Evolutionary conservation across 345 rosid genomes (phyloP).

Genomic region (Orychophragmus violaceus): DNA sequence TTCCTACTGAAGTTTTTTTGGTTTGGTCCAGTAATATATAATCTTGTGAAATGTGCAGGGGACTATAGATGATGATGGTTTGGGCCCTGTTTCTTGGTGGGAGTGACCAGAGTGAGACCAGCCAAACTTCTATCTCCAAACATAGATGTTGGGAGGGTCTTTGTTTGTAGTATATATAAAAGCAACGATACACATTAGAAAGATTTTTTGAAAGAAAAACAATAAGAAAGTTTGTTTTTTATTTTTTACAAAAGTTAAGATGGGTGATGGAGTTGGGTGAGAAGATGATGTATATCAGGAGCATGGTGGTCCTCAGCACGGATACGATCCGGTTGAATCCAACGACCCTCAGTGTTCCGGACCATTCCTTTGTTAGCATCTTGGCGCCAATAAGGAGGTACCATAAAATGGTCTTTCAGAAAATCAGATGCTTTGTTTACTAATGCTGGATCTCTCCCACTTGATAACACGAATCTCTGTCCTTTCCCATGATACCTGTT

Average conservation of each 20-base stretch:
- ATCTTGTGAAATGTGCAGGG: constrained; percentile 48
- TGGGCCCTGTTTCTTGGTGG: constrained; percentile 92
- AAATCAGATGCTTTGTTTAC: constrained; percentile 83
- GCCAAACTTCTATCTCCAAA: not conserved
- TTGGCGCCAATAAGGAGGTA: constrained; percentile 84
- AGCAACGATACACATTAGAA: not conserved
- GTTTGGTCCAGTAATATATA: not conserved
- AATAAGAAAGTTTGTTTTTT: not conserved
- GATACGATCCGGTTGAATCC: constrained; percentile 77
- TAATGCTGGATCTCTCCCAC: constrained; percentile 75
- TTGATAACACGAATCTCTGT: constrained; percentile 58
- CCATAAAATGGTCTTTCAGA: constrained; percentile 72
- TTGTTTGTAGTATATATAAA: not conserved
- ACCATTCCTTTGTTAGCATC: constrained; percentile 74
- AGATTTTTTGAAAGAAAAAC: not conserved
- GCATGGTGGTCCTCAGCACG: constrained; percentile 67
- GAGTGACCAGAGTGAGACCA: constrained; percentile 19
- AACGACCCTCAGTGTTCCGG: constrained; percentile 58
- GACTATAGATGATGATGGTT: constrained; percentile 56
- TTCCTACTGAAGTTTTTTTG: not conserved
- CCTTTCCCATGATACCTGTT: constrained; percentile 79
- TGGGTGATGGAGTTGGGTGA: constrained; percentile 36
- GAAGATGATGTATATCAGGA: constrained; percentile 42
- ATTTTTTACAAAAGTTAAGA: not conserved
- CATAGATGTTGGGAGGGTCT: not conserved